These are phyloP conservation scores for Brassica nigra DNA, from an alignment of 345 rosid species.

Conservation along the genomic window DNA sequence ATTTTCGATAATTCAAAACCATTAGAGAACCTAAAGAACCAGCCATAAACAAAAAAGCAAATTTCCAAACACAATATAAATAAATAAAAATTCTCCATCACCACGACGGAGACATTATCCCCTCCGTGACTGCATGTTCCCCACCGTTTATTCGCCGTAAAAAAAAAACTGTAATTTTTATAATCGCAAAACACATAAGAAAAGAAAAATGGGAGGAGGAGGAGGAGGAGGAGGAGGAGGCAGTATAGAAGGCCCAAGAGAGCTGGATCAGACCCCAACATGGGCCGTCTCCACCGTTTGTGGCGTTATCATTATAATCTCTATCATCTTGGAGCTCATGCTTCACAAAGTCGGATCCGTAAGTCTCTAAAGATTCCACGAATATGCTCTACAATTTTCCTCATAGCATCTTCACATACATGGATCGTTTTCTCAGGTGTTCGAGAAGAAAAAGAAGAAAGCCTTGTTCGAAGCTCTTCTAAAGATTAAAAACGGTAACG, in stretches of 20 bases:
- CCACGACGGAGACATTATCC: conserved; percentile 32
- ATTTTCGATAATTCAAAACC: conserved; percentile 32
- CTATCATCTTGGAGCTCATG: conserved; percentile 66
- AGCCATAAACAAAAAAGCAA: conserved; percentile 11
- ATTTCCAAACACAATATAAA: neutral
- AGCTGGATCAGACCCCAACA: conserved; percentile 92
- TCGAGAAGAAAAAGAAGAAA: conserved; percentile 52
- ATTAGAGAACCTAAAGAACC: conserved; percentile 25
- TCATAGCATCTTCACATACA: neutral
- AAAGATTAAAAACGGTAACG: conserved; percentile 76
- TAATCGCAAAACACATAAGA: neutral
- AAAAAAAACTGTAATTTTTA: neutral
- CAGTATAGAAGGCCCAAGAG: conserved; percentile 45
- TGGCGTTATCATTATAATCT: conserved; percentile 63
- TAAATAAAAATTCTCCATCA: neutral
- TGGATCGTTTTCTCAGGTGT: conserved; percentile 44
- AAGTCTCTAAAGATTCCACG: neutral
- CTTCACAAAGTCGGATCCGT: conserved; percentile 56
- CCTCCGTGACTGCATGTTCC: conserved; percentile 16
- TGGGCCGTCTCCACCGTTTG: conserved; percentile 91
- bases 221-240: conserved; percentile 30
- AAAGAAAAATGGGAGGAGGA: conserved; percentile 32
- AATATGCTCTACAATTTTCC: neutral
- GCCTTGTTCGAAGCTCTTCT: conserved; percentile 84
- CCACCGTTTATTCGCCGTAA: conserved; percentile 18